Conservation (phyloP, 441 rosid genomes). For the Corymbia citriodora region DNA sequence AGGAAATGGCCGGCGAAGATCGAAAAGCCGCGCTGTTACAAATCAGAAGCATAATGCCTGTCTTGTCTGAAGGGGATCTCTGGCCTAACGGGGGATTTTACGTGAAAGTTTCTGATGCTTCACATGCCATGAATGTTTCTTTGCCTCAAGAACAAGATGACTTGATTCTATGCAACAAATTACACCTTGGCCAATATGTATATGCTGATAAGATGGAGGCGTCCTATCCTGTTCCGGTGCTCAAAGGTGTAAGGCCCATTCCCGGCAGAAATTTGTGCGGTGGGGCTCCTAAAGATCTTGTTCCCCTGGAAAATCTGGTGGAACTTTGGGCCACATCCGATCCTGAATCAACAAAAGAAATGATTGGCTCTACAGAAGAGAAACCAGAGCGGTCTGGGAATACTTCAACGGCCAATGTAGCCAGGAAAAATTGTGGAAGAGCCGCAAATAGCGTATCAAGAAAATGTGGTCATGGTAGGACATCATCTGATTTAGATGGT, state of each 20-base stretch:
- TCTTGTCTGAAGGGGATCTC: slow-evolving; percentile 50
- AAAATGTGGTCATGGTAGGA: slow-evolving; percentile 13
- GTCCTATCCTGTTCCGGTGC: slow-evolving; percentile 63
- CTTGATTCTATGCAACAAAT: slow-evolving; percentile 50
- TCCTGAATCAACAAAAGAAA: slow-evolving; percentile 13
- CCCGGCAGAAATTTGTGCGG: slow-evolving; percentile 45
- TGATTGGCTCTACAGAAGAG: slow-evolving; percentile 12
- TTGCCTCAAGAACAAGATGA: slow-evolving; percentile 64
- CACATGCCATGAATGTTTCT: slow-evolving; percentile 61
- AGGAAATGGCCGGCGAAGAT: slow-evolving; percentile 24
- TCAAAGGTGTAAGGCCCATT: slow-evolving; percentile 55
- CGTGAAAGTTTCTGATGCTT: slow-evolving; percentile 51
- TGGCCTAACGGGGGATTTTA: slow-evolving; percentile 77
- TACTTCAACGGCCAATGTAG: not conserved
- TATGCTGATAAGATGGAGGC: slow-evolving; percentile 55
- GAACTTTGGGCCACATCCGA: slow-evolving; percentile 32
- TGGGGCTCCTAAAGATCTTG: slow-evolving; percentile 44
- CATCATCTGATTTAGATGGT: slow-evolving; percentile 7
- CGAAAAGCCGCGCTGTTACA: slow-evolving; percentile 49
- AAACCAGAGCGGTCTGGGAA: slow-evolving; percentile 20
- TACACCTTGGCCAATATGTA: slow-evolving; percentile 57
- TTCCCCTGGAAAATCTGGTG: slow-evolving; percentile 35
- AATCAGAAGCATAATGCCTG: slow-evolving; percentile 68
- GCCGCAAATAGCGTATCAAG: not conserved
- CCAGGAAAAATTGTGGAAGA: not conserved